Evolutionary conservation across 139 green algal genomes (phyloP), one percentile per base, ranked within the genome.

Genomic region (Micromonas commoda): DNA sequence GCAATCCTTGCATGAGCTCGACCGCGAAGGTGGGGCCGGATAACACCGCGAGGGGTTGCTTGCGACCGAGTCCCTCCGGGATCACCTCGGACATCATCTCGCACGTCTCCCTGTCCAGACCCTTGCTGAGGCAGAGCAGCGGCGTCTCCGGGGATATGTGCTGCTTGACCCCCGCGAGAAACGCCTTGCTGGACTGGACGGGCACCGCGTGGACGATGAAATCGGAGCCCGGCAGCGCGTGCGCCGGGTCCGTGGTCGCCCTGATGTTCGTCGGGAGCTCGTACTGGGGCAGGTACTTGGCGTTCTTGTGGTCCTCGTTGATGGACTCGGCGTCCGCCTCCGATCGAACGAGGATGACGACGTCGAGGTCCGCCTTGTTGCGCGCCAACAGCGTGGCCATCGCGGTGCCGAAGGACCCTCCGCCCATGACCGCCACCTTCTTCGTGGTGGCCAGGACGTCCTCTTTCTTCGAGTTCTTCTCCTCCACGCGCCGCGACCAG

Each of bases 371-470:
- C 0, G 67, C 39, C 71, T 95, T 93, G 76, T 97, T 92, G 0
- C 89, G 77, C 1, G 95, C 95, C 6, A 98, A 82, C 13, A 89
- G 75, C 24, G 78, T 84, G 0, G 79, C 95, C 90, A 99, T 96
- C 0, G 95, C 95, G 1, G 95, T 99, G 34, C 93, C 95, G 76
- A 99, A 99, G 32, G 88, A 94, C 6, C 95, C 95, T 2, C 93
- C 95, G 0, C 95, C 95, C 80, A 98, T 97, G 0, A 99, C 88
- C 2, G 91, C 91, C 28, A 99, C 87, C 81, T 98, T 80, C 20
- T 78, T 75, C 68, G 68, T 63, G 68, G 24, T 75, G 1, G 35
- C 37, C 34, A 75, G 68, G 24, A 75, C 68, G 68, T 39, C 33
- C 37, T 75, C 68, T 38, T 75, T 39, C 23, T 45, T 73, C 34